Base-by-base conservation (phyloP, 2,329 filamentous ascomycete genomes). In the Ophiostoma sp. region DNA sequence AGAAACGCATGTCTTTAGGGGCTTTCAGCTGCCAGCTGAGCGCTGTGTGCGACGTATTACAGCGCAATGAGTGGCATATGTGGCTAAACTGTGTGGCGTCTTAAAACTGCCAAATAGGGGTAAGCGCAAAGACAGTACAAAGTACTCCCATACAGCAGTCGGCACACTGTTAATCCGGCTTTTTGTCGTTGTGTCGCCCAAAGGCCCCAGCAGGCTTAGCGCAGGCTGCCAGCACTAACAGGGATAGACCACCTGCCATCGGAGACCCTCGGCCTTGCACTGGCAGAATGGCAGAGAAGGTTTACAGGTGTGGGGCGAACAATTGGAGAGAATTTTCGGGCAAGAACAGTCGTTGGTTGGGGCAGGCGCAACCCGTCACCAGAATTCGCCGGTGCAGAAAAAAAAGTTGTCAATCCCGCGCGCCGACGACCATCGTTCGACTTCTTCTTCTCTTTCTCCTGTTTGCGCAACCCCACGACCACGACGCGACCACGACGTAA, bases 291-390 rank as follows among this genome's bases (percentile, higher is more conserved):
- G 33, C 22, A 45, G 52, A 28, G 52, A 31, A 59, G 69, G 61
- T 22, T 22, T 33, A 19, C 25, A 52, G n/a, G 12, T 36, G 69
- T 59, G 69, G 69, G 69, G 52, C 69, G 52, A 55, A 45, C 36
- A 70, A 61, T 61, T 70, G 33, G 52, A 70, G 68, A 66, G 69
- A 71, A 71, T 71, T 71, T 71, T 71, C 42, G 69, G 33, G 39
- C 50, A 48, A 25, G 50, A 25, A 55, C n/a, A 8, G 48, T n/a
- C 48, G 48, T n/a, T 12, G 7, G n/a, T 25, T 55, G 22, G 50
- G 50, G n/a, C 22, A 48, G 42, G 42, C 61, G 36, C 50, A 55
- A 55, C 9, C 50, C 22, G 22, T 36, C 57, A 36, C 31, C 31
- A 64, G 36, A 25, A n/a, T 64, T 39, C 25, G 22, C 9, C 11